These are phyloP conservation scores for Rhizopogon roseolus DNA, from an alignment of 768 basidiomycete genomes.

Conservation along the genomic window DNA sequence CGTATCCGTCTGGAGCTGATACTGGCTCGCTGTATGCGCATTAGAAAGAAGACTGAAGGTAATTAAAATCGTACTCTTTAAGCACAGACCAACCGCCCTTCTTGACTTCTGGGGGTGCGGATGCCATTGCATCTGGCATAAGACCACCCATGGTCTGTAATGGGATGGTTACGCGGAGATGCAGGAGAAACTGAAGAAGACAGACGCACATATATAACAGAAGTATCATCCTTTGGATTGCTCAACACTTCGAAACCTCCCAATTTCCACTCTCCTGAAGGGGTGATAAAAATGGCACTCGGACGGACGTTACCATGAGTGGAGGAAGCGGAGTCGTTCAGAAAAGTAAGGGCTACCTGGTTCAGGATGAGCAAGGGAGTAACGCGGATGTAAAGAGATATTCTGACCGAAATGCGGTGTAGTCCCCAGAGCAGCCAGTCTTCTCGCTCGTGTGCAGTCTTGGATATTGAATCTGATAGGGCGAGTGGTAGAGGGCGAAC, in stretches of 20 bases:
- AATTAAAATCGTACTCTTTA: constrained; percentile 61
- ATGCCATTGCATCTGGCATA: constrained; percentile 54
- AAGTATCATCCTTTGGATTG: constrained; percentile 71
- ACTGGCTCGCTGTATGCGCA: constrained; percentile 36
- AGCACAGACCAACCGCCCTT: constrained; percentile 79
- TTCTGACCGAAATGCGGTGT: constrained; percentile 74
- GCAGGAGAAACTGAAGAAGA: background rate
- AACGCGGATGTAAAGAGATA: constrained; percentile 22
- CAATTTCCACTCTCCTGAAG: constrained; percentile 94
- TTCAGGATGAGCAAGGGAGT: background rate
- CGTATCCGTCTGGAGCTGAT: constrained; percentile 79
- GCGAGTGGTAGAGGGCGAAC: constrained; percentile 68
- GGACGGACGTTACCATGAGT: constrained; percentile 78
- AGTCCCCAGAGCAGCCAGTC: constrained; percentile 95
- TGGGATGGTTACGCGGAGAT: constrained; percentile 5
- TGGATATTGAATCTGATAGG: constrained; percentile 58
- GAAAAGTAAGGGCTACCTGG: constrained; percentile 84
- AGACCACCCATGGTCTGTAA: constrained; percentile 61
- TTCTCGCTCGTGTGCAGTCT: constrained; percentile 60
- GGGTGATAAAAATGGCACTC: constrained; percentile 84
- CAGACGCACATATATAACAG: constrained; percentile 72
- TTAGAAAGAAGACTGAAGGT: background rate
- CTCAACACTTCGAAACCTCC: constrained; percentile 93
- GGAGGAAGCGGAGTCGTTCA: constrained; percentile 79
- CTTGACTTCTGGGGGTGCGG: constrained; percentile 82